A percentile compares a stretch with the other conserved stretches of the same genome.
phyloP scores from a whole-genome alignment of 179 eudicot species.

The Corrigiola litoralis region DNA sequence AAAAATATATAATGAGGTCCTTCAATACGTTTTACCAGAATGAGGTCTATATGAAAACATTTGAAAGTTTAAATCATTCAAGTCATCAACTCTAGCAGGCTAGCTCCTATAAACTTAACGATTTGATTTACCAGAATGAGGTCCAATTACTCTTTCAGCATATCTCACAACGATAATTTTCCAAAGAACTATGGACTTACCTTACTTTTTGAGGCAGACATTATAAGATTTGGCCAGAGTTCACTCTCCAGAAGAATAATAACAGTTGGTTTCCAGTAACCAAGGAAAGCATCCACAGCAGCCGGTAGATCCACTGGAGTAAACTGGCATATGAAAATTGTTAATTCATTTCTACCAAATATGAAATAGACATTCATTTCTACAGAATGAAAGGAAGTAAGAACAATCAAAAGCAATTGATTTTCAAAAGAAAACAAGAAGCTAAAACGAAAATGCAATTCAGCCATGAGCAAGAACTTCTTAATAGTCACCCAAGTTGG shows the following conservation, averaged over 20 bases:
- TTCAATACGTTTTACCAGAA: too few species aligned
- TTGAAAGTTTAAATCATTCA: too few species aligned
- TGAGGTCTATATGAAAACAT: too few species aligned
- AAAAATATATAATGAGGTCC: too few species aligned
- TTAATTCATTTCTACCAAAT: neutral
- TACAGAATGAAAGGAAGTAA: neutral
- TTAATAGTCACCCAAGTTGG: too few species aligned
- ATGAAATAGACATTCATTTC: neutral
- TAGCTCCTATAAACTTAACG: neutral
- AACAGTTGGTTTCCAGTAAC: constrained; percentile 83
- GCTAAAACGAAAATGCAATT: neutral
- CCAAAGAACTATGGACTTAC: constrained; percentile 32
- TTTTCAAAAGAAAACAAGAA: neutral
- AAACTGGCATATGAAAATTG: constrained; percentile 49
- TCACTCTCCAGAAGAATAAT: constrained; percentile 82
- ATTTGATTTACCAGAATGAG: neutral
- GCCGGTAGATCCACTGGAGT: constrained; percentile 84
- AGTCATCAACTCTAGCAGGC: too few species aligned
- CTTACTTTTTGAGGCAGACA: constrained; percentile 70
- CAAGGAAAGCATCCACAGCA: constrained; percentile 72
- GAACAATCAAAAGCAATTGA: neutral
- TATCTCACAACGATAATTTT: neutral
- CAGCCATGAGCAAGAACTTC: neutral
- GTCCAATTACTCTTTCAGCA: neutral
- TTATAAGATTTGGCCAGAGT: constrained; percentile 93